phyloP scores from a whole-genome alignment of 129 eudicot genomes.

The Artemisia tridentata region DNA sequence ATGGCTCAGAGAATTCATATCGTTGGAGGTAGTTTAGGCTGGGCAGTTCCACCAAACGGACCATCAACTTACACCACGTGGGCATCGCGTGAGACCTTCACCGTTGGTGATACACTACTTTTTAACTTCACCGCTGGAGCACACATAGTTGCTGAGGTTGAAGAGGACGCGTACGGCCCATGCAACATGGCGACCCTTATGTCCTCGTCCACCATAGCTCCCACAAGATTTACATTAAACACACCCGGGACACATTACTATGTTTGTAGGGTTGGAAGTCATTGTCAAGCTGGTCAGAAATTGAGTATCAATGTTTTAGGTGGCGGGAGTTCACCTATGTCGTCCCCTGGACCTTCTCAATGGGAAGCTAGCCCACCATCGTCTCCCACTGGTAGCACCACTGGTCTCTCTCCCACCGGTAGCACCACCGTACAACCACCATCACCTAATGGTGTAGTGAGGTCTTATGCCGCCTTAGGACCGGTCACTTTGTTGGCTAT shows the following conservation, averaged over 20 bases:
- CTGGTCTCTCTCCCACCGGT: slow-evolving; percentile 22
- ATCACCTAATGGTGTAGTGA: slow-evolving; percentile 13
- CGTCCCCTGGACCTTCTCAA: slow-evolving; percentile 18
- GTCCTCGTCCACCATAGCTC: slow-evolving; percentile 15
- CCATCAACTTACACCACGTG: too few relatives aligned
- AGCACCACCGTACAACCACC: slow-evolving; percentile 17
- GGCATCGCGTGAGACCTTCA: too few relatives aligned
- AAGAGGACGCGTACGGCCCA: slow-evolving; percentile 36
- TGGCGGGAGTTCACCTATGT: too few relatives aligned
- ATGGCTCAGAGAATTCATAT: too few relatives aligned
- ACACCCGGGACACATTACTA: slow-evolving; percentile 38
- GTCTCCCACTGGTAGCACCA: slow-evolving; percentile 12
- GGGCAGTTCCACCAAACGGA: too few relatives aligned
- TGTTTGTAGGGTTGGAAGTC: slow-evolving; percentile 45
- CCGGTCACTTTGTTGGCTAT: too few relatives aligned
- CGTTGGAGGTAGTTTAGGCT: too few relatives aligned
- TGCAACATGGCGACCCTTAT: slow-evolving; percentile 41
- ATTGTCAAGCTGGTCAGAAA: too few relatives aligned
- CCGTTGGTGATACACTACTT: slow-evolving; percentile 38
- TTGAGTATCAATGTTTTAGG: too few relatives aligned
- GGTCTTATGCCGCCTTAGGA: too few relatives aligned
- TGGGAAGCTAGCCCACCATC: neutral
- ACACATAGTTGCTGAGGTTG: slow-evolving; percentile 43
- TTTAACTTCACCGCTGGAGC: slow-evolving; percentile 41
- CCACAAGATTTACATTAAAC: slow-evolving; percentile 39